Conservation (phyloP, 306 rosid species). For the Dicorynia guianensis region DNA sequence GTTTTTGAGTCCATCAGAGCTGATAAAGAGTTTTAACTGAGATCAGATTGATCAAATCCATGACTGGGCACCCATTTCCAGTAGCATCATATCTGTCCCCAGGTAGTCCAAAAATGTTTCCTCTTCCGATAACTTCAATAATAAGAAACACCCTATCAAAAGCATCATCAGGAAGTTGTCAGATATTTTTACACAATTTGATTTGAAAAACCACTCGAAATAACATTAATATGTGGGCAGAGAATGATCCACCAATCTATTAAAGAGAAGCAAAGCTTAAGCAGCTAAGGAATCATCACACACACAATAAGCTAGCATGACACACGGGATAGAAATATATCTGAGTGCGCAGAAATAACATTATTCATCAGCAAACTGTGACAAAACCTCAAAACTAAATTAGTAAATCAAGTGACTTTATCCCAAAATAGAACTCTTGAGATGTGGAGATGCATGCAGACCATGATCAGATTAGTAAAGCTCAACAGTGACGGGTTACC, state of each 20-base stretch:
- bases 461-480: conserved; percentile 44
- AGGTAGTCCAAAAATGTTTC: conserved; percentile 17
- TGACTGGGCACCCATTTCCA: conserved; percentile 44
- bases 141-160: conserved; percentile 35
- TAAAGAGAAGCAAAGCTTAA: conserved; percentile 21
- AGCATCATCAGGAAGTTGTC: conserved; percentile 33
- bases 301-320: conserved; percentile 24
- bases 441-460: conserved; percentile 49
- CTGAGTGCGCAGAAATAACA: conserved; percentile 5
- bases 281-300: conserved; percentile 23
- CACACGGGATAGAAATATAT: conserved; percentile 21
- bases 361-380: conserved; percentile 37
- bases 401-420: conserved; percentile 27
- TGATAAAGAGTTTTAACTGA: conserved; percentile 33
- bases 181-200: conserved; percentile 30
- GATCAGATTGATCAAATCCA: conserved; percentile 54
- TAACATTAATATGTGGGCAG: conserved; percentile 5
- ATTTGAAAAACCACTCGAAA: conserved; percentile 1
- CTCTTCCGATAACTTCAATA: conserved; percentile 25
- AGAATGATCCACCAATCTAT: conserved; percentile 27
- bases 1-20: conserved; percentile 77
- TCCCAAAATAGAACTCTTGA: conserved; percentile 26
- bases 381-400: conserved; percentile 34
- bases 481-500: conserved; percentile 20
- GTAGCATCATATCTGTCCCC: conserved; percentile 22